Percentiles rank a stretch among this genome's conserved stretches.
These are phyloP conservation scores for Entonaema liquescens DNA, from an alignment of 495 filamentous ascomycete species.

Conservation along the genomic window DNA sequence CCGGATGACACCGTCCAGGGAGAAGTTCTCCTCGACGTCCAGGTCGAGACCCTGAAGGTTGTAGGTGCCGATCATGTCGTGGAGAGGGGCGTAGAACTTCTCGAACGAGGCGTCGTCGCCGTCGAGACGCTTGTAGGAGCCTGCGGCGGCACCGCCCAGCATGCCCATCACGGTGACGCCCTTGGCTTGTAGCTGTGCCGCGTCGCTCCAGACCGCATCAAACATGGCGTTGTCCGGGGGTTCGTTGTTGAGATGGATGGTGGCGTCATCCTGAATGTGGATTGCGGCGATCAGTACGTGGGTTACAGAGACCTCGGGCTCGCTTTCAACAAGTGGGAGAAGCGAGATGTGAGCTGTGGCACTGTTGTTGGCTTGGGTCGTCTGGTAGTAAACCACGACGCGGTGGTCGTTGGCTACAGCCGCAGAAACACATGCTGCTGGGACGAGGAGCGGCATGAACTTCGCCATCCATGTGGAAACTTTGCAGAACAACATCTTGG, in stretches of 20 bases:
- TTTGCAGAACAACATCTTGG: conserved; percentile 30
- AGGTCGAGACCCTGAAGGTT: conserved; percentile 80
- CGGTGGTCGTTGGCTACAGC: conserved; percentile 43
- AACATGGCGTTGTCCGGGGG: conserved; percentile 64
- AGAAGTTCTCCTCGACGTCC: conserved; percentile 84
- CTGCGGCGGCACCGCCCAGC: conserved; percentile 82
- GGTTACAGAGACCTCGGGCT: conserved; percentile 60
- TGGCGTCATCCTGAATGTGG: conserved; percentile 71
- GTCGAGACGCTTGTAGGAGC: conserved; percentile 72
- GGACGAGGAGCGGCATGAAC: conserved; percentile 30
- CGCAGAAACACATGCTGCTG: conserved; percentile 4
- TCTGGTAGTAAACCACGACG: conserved; percentile 77
- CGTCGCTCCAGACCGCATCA: conserved; percentile 72
- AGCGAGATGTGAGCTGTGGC: conserved; percentile 71
- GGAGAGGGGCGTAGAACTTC: conserved; percentile 70
- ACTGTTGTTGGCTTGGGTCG: conserved; percentile 64
- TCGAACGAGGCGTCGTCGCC: conserved; percentile 65
- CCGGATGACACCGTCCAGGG: conserved; percentile 71
- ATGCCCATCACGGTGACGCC: conserved; percentile 82
- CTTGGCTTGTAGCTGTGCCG: conserved; percentile 62
- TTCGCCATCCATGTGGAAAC: conserved; percentile 24
- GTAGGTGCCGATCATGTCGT: conserved; percentile 65
- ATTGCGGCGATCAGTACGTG: conserved; percentile 81
- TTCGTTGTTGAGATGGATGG: conserved; percentile 79
- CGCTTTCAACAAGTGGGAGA: conserved; percentile 71